Evolutionary conservation across 306 rosid genomes (phyloP), one percentile per base, ranked within the genome.

Genomic region (Argentina anserina): DNA sequence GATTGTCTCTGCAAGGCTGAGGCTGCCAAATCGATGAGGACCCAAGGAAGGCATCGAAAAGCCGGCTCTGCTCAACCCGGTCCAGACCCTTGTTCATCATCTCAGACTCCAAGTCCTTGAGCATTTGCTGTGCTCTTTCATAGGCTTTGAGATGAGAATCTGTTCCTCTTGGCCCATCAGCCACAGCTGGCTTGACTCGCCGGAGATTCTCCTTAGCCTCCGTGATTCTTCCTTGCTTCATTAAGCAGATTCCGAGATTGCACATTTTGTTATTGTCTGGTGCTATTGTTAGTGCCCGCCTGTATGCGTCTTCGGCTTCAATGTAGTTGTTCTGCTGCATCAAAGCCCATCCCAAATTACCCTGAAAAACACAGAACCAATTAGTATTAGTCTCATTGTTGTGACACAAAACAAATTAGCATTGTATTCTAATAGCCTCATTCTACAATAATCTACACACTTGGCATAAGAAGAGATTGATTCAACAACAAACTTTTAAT

Each of bases 51-150:
- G 97, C 87, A 23, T 95, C 99, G 13, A 95, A 95, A 71, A 95
- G 92, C 37, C 96, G 81, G 65, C 96, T 88, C 53, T 90, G 97
- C 64, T 95, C 99, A 7, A 95, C 43, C 45, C 97, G 81, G 72
- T 95, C 99, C 1, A 86, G 91, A 12, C 97, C 87, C 14, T 81
- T 83, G 55, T 76, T 91, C 96, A 95, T 86, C 91, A 79, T 86
- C 62, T 91, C 99, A 2, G 97, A 91, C 25, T 91, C 90, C 1
- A 95, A 95, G 71, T 95, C 99, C 64, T 83, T 81, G 72, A 95
- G 97, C 99, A 95, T 95, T 66, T 95, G 97, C 71, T 95, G 99
- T 21, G 99, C 99, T 75, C 99, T 90, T 73, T 95, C 99, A 77
- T 95, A 95, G 84, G 99, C 99, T 74, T 95, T 95, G 76, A 95